Base-by-base conservation (phyloP, 768 basidiomycete genomes). In the Strobilomyces dryophilus region DNA sequence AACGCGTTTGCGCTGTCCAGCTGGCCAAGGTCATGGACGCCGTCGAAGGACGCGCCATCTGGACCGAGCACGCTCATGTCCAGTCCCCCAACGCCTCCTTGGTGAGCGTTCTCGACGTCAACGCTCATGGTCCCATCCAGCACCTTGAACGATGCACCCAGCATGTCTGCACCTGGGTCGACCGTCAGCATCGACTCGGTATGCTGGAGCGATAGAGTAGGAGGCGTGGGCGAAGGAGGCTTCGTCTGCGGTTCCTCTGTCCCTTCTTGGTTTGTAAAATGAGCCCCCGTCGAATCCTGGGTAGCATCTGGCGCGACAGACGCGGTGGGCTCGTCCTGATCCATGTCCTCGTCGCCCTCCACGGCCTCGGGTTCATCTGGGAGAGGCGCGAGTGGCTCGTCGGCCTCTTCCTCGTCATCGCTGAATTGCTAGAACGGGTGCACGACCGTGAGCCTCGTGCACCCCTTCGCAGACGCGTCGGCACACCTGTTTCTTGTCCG, bases 371-470 rank as follows among this genome's bases (percentile, higher is more conserved):
- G 80, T 59, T 91, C 89, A 51, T 81, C 80, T 5, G 88, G 90
- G 40, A 92, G 74, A 17, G 90, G 90, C 1, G 83, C 90, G 24
- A 92, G 76, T 14, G 89, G 89, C 61, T 89, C 87, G 59, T 92
- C 88, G 0, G 74, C 80, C 56, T 83, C 86, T 47, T 80, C 87
- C 62, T 92, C 91, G 53, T 92, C 88, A 62, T 92, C 90, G 62
- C 87, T 90, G 61, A 92, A 93, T 78, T 91, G 87, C 90, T 93
- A 66, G 56, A 48, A 55, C 34, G 49, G 41, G 44, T 43, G 47
- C 43, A 47, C 53, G 43, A 29, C 44, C 39, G 52, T 43, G 27
- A 52, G 52, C 47, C 34, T 29, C 26, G 26, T 35, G 29, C 20
- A 40, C 42, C 45, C 36, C 21, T 37, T 49, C 10, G 24, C 44